These are phyloP conservation scores for Chlorella sp. DNA, from an alignment of 139 green algal species.

Conservation along the genomic window DNA sequence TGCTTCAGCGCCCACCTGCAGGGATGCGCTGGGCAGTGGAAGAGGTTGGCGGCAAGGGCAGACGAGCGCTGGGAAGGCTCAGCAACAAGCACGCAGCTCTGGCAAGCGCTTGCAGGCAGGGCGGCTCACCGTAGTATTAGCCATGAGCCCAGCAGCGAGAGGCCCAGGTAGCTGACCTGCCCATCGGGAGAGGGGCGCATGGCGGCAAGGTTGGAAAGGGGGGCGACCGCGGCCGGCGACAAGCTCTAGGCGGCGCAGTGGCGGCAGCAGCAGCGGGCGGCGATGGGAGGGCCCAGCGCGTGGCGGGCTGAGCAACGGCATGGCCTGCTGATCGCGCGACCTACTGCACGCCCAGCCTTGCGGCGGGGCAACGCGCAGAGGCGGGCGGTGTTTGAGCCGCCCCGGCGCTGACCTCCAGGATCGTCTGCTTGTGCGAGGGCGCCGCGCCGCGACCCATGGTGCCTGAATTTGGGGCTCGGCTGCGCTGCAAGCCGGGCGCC, in stretches of 20 bases:
- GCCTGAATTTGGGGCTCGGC: no score
- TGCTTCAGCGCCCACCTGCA: slow-evolving; percentile 47
- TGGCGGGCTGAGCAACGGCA: not conserved
- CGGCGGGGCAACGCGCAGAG: not conserved
- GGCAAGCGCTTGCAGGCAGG: no score
- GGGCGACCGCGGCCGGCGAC: slow-evolving; percentile 20
- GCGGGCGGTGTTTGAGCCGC: not conserved
- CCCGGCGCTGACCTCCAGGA: not conserved
- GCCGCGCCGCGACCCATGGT: slow-evolving; percentile 2
- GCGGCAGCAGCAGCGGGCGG: not conserved
- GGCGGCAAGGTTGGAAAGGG: not conserved
- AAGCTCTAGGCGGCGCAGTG: not conserved
- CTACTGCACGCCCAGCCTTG: not conserved
- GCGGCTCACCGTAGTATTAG: slow-evolving; percentile 40
- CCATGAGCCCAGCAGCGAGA: slow-evolving; percentile 49
- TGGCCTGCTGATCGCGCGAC: not conserved
- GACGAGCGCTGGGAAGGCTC: no score
- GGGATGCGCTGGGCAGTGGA: no score
- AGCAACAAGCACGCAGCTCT: no score
- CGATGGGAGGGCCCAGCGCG: not conserved
- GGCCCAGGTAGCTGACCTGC: slow-evolving; percentile 56
- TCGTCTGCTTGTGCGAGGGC: slow-evolving; percentile 4
- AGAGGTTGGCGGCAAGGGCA: no score
- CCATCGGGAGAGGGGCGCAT: not conserved
- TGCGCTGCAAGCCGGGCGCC: no score